Evolutionary conservation across 495 filamentous ascomycete genomes (phyloP).

Genomic region (Penicillium cinerascens): DNA sequence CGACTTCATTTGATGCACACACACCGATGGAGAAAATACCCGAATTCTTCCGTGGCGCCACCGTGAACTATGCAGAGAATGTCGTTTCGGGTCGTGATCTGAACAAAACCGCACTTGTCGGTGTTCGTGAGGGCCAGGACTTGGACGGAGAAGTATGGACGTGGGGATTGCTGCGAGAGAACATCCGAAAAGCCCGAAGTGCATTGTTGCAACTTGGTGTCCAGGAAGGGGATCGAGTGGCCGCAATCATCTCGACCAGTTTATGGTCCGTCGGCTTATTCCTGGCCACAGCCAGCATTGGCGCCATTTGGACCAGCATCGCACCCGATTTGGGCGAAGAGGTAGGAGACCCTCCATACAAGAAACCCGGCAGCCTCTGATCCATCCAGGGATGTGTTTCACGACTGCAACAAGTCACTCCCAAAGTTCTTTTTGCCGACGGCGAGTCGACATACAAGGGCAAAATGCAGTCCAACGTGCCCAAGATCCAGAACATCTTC

Average conservation of each 20-base stretch:
- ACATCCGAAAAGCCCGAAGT: slow-evolving; percentile 49
- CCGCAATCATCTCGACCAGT: slow-evolving; percentile 64
- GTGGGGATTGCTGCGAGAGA: slow-evolving; percentile 54
- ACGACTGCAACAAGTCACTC: slow-evolving; percentile 61
- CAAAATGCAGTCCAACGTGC: slow-evolving; percentile 36
- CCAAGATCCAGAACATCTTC: slow-evolving; percentile 51
- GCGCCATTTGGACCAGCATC: slow-evolving; percentile 61
- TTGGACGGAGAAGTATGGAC: slow-evolving; percentile 51
- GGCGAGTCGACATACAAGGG: slow-evolving; percentile 70
- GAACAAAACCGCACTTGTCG: slow-evolving; percentile 55
- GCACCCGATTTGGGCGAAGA: slow-evolving; percentile 68
- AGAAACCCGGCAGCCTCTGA: neutral
- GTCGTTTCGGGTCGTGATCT: slow-evolving; percentile 49
- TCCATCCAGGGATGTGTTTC: slow-evolving; percentile 58
- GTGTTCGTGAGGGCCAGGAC: slow-evolving; percentile 64
- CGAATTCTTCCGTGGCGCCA: slow-evolving; percentile 54
- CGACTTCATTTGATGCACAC: slow-evolving; percentile 55
- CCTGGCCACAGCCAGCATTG: slow-evolving; percentile 56
- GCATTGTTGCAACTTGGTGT: slow-evolving; percentile 51
- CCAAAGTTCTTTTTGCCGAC: slow-evolving; percentile 66
- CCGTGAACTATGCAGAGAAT: slow-evolving; percentile 75
- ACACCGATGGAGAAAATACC: slow-evolving; percentile 61
- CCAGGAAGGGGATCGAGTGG: slow-evolving; percentile 62
- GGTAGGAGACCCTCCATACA: neutral
- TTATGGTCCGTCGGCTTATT: slow-evolving; percentile 62